Evolutionary conservation across 345 rosid genomes (phyloP), one percentile per base, ranked within the genome.

Genomic region (Dimocarpus longan): DNA sequence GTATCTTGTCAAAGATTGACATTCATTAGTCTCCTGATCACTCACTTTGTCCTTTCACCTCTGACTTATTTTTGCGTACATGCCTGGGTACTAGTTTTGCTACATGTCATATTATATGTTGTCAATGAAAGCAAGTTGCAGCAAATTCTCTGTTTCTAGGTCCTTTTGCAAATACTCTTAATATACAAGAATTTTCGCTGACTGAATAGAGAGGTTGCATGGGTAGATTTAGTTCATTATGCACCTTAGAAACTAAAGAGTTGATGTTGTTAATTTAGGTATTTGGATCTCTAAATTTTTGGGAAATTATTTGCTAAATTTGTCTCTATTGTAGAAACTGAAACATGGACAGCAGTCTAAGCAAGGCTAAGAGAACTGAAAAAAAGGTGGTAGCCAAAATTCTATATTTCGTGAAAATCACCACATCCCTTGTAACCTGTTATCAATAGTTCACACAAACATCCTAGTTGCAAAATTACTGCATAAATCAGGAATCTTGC

Each of bases 1-100:
- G 98, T 77, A 68, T 73, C 32, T 66, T 24, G 15, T 10, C 22
- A 32, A 75, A 75, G 19, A 32, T 0, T 5, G 8, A 32, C 21
- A 28, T 66, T 18, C 56, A 48, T n/a, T 75, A 3, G 3, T 66
- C 22, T 44, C 39, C 7, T 15, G 40, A 16, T 54, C 79, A 52
- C 66, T 52, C 32, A 8, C 52, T 22, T 66, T 32, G 8, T 22
- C 24, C 26, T 5, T 54, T 8, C 16, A 66, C 32, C 74, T 16
- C 39, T 42, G 66, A 70, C 40, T 57, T 54, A 18, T 56, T 37
- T 32, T 40, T 56, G 65, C 19, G 18, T 43, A 15, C 72, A 43
- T 68, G 54, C 72, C 69, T 37, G 18, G 15, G 16, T 52, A 44
- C 42, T 1, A 43, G 1, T 68, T 68, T 5, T 68, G 10, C 54